Evolutionary conservation across 2,329 filamentous ascomycete genomes (phyloP), one percentile per base, ranked within the genome.

Genomic region (Leptographium flavum): DNA sequence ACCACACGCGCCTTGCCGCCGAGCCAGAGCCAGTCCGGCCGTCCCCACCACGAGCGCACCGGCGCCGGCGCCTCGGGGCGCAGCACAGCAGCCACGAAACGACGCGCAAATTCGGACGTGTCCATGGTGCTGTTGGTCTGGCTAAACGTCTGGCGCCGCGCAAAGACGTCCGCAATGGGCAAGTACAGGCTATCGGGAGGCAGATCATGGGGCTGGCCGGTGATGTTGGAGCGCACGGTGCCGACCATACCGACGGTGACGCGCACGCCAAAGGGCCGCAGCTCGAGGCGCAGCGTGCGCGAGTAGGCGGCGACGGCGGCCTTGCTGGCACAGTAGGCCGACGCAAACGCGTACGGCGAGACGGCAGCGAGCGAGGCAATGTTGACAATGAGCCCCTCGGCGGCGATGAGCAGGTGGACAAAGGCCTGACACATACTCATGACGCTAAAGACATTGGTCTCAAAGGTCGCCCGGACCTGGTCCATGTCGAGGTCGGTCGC

Each of bases 191-290:
- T 74, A 39, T 56, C 57, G 11, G 57, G 48, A 0, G 70, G 70
- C 42, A 76, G 59, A 3, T 50, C 47, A 46, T 67, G 63, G 1
- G 55, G 53, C 35, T 64, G 63, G 50, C 56, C 60, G 6, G 68
- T 66, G 43, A 71, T 73, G 56, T 72, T 68, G 53, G 67, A 71
- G 36, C 59, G 59, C 13, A 76, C 70, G 2, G 70, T 73, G 22
- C 73, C 73, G 0, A 70, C 68, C 61, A 74, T 67, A 54, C 68
- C 68, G 17, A 74, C 66, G 66, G 74, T 74, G 57, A 76, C 73
- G 50, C 73, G 68, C 10, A 76, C 71, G 52, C 64, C 63, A 39
- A 74, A 69, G 1, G 71, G 73, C 38, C 63, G 62, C 35, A 77
- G 62, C 52, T 77, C 73, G 42, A 71, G 58, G 22, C 73, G 69